Conservation (phyloP, 768 basidiomycete genomes). For the Panaeolus papilionaceus region DNA sequence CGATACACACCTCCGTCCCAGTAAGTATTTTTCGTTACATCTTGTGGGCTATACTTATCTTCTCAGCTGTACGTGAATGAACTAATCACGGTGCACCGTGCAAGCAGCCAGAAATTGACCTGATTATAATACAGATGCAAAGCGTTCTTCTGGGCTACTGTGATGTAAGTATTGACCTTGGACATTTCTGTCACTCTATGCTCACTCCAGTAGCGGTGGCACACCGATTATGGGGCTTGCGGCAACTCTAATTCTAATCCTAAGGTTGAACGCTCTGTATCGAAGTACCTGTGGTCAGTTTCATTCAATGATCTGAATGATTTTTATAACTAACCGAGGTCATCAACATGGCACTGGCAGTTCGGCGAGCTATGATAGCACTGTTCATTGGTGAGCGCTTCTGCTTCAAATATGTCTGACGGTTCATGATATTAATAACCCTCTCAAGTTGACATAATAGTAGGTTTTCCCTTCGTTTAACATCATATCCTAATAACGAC, state of each 20-base stretch:
- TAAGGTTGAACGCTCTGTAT: neutral
- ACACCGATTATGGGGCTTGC: neutral
- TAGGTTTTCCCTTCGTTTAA: neutral
- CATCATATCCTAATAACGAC: neutral
- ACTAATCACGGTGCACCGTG: neutral
- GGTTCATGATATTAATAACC: neutral
- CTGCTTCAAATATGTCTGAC: neutral
- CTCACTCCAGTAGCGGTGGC: neutral
- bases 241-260: neutral
- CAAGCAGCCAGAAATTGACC: neutral
- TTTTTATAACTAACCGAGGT: neutral
- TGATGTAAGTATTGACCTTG: neutral
- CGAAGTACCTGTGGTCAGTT: neutral
- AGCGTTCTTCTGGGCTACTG: neutral
- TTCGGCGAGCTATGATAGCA: neutral
- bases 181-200: neutral
- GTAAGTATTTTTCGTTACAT: neutral
- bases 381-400: neutral
- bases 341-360: neutral
- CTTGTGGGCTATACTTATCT: no score
- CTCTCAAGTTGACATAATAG: neutral
- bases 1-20: neutral
- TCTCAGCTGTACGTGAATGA: neutral
- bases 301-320: neutral
- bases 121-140: neutral